Evolutionary conservation across 495 filamentous ascomycete species (phyloP), one percentile per base, ranked within the genome.

Genomic region (Podospora comata): DNA sequence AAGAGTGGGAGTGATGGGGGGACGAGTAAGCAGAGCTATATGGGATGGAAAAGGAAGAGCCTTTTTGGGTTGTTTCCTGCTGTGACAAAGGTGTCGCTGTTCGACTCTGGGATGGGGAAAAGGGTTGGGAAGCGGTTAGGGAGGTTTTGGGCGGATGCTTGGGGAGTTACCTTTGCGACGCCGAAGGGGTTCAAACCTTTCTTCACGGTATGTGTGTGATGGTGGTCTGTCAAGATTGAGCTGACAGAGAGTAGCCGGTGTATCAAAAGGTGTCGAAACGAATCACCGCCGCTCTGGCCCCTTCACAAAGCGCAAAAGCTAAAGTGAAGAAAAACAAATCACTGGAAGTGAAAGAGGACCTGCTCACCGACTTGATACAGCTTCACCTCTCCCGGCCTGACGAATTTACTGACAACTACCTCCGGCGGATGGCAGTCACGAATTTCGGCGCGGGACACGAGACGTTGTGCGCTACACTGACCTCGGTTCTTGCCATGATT

Each of bases 401-500:
- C 5, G 72, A 71, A 13, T 77, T 81, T 59, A 81, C 70, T 0
- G 78, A 81, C 28, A 65, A 63, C 0, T 82, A 81, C 68, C 68
- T 79, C 72, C 82, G 77, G 72, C 83, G 77, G 54, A 82, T 79
- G 67, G 78, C 73, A 55, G 76, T 74, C 72, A 86, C 74, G 67
- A 85, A 78, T 80, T 85, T 84, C 67, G 76, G 79, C 2, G 82
- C 81, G 0, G 82, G 81, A 1, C 81, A 82, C 62, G 82, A 84
- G 61, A 84, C 75, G 65, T 83, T 73, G 79, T 85, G 75, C 71
- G 82, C 78, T 70, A 85, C 74, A 58, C 76, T 76, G 19, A 79
- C 76, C 62, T 80, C 76, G 2, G 68, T 71, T 2, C 72, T 84
- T 53, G 68, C 74, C 44, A 75, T 77, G 73, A 77, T 83, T 20